phyloP scores from a whole-genome alignment of 345 rosid genomes.

The Aquilaria malaccensis region DNA sequence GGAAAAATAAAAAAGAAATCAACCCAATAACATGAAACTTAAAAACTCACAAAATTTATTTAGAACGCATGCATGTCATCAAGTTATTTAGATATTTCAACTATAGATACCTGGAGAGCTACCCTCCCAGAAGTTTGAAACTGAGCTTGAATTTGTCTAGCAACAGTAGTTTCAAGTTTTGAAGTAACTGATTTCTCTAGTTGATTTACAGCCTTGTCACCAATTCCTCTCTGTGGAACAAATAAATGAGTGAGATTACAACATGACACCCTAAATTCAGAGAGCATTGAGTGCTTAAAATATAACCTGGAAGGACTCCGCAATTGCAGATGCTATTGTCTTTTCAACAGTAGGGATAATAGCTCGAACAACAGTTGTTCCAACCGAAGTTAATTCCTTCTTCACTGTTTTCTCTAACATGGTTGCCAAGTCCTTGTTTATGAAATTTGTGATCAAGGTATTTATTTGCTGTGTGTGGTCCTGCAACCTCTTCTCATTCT shows the following conservation, averaged over 20 bases:
- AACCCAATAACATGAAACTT: constrained; percentile 5
- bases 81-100: constrained; percentile 10
- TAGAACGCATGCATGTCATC: neutral
- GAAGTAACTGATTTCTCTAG: constrained; percentile 75
- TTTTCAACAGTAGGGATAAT: constrained; percentile 63
- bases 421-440: constrained; percentile 55
- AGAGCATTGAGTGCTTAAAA: constrained; percentile 12
- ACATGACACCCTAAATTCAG: constrained; percentile 4
- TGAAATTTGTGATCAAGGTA: constrained; percentile 39
- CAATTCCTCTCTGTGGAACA: constrained; percentile 62
- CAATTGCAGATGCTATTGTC: constrained; percentile 49
- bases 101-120: constrained; percentile 70
- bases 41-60: constrained; percentile 1
- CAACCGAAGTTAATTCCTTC: constrained; percentile 58
- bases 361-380: constrained; percentile 44
- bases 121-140: constrained; percentile 94
- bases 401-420: constrained; percentile 60
- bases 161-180: constrained; percentile 75
- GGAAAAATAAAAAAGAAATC: constrained; percentile 12
- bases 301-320: constrained; percentile 85
- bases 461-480: constrained; percentile 57
- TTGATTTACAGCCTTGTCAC: constrained; percentile 87
- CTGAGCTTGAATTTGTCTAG: constrained; percentile 79
- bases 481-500: constrained; percentile 53
- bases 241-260: constrained; percentile 12